Evolutionary conservation across 768 basidiomycete species (phyloP), one percentile per base, ranked within the genome.

Genomic region (Fibroporia radiculosa): DNA sequence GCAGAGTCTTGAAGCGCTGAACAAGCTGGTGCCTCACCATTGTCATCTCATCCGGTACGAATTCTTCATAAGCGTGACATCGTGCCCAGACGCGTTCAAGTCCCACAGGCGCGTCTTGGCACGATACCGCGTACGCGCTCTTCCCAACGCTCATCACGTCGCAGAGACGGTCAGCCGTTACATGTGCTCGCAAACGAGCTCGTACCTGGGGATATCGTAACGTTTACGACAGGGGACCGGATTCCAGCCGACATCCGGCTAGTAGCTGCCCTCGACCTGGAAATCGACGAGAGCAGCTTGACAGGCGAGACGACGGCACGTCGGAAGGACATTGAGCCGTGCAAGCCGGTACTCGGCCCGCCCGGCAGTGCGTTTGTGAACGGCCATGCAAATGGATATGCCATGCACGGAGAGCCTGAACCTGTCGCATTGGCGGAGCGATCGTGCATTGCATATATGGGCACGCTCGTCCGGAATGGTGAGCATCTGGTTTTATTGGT

Each of bases 1-100:
- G 61, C 82, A 96, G 66, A 91, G 88, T 48, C 70, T 98, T 22
- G 92, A 96, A 63, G 91, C 93, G 0, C 71, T 98, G 26, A 96
- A 93, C 69, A 96, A 93, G 63, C 84, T 98, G 32, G 93, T 98
- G 18, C 93, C 93, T 0, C 93, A 98, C 62, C 91, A 95, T 61
- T 95, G 92, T 59, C 91, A 93, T 58, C 81, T 96, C 49, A 72
- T 87, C 43, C 85, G 93, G 65, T 70, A 48, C 18, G 63, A 48
- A 18, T 29, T 28, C 24, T 44, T 14, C 39, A 3, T 3, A 20
- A 37, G 12, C 3, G 11, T 35, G 43, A 41, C 11, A 29, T 31
- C 14, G n/a, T n/a, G n/a, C n/a, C n/a, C n/a, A n/a, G n/a, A n/a
- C n/a, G n/a, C n/a, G n/a, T n/a, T n/a, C n/a, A n/a, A n/a, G n/a